Evolutionary conservation across 2,329 filamentous ascomycete genomes (phyloP).

Genomic region (Botrytis tulipae): DNA sequence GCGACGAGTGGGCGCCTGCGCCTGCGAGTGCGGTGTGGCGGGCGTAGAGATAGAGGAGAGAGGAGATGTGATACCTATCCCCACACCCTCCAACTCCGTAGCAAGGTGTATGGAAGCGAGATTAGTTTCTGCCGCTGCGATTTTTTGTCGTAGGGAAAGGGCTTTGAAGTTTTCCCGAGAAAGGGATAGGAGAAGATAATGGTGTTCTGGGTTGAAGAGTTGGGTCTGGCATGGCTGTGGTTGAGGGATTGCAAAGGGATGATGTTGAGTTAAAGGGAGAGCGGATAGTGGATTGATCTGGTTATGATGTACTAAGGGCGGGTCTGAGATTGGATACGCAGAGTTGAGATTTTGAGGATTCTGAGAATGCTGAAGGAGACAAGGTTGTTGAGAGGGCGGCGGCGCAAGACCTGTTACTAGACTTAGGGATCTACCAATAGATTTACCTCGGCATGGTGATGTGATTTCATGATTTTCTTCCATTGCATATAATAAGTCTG

Average conservation of each 20-base stretch:
- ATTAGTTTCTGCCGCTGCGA: slow-evolving; percentile 42
- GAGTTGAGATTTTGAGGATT: neutral
- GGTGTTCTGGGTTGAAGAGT: slow-evolving; percentile 45
- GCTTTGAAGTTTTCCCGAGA: slow-evolving; percentile 44
- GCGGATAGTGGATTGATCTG: neutral
- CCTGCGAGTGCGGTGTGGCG: neutral
- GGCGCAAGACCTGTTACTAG: neutral
- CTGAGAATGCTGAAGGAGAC: neutral
- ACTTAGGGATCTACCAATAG: neutral
- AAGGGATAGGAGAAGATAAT: slow-evolving; percentile 47
- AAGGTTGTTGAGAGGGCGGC: neutral
- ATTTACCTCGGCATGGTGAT: neutral
- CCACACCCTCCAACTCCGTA: neutral
- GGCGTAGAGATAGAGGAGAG: neutral
- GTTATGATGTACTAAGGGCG: neutral
- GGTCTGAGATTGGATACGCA: neutral
- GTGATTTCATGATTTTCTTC: neutral
- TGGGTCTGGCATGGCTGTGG: neutral
- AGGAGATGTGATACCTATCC: neutral
- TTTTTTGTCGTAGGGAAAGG: slow-evolving; percentile 42
- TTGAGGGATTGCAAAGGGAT: slow-evolving; percentile 32
- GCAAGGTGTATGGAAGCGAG: slow-evolving; percentile 22
- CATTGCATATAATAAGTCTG: neutral
- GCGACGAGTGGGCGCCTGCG: slow-evolving; percentile 2
- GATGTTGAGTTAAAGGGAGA: neutral